phyloP scores from a whole-genome alignment of 2,329 filamentous ascomycete species.

The Penicillium expansum region DNA sequence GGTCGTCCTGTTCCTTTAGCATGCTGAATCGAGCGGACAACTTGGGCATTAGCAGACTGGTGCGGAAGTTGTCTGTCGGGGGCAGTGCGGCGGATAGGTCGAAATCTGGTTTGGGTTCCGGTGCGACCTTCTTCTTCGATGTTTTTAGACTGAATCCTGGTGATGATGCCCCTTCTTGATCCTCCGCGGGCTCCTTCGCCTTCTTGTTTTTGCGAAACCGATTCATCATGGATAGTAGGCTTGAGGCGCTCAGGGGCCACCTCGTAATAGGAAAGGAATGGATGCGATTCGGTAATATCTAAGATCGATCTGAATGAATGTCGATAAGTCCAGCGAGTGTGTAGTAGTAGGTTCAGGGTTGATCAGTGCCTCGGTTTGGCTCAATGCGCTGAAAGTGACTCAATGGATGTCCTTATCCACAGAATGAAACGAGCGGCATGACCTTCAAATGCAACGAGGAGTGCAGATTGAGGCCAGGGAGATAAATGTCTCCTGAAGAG shows the following conservation, averaged over 20 bases:
- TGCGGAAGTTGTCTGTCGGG: conserved; percentile 84
- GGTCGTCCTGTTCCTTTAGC: conserved; percentile 91
- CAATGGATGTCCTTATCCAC: conserved; percentile 18
- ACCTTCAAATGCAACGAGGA: conserved; percentile 11
- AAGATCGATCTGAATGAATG: conserved; percentile 3
- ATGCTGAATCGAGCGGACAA: conserved; percentile 95
- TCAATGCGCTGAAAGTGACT: conserved; percentile 8
- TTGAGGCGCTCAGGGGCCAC: not conserved
- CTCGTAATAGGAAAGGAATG: not conserved
- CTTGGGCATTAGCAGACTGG: conserved; percentile 92
- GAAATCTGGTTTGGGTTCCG: conserved; percentile 65
- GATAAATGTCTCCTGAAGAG: conserved; percentile 4
- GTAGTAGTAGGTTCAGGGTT: not conserved
- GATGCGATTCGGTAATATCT: not conserved
- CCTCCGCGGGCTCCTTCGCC: conserved; percentile 30
- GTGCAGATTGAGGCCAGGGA: not conserved
- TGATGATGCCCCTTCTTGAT: conserved; percentile 39
- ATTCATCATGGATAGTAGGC: conserved; percentile 34
- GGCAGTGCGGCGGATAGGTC: conserved; percentile 75
- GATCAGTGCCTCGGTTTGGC: conserved; percentile 1
- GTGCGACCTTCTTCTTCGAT: conserved; percentile 50
- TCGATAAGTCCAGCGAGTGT: not conserved
- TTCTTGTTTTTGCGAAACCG: conserved; percentile 44
- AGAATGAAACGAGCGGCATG: conserved; percentile 22
- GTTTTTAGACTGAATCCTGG: conserved; percentile 36